Evolutionary conservation across 2,329 filamentous ascomycete species (phyloP).

Genomic region (Fusarium continuum): DNA sequence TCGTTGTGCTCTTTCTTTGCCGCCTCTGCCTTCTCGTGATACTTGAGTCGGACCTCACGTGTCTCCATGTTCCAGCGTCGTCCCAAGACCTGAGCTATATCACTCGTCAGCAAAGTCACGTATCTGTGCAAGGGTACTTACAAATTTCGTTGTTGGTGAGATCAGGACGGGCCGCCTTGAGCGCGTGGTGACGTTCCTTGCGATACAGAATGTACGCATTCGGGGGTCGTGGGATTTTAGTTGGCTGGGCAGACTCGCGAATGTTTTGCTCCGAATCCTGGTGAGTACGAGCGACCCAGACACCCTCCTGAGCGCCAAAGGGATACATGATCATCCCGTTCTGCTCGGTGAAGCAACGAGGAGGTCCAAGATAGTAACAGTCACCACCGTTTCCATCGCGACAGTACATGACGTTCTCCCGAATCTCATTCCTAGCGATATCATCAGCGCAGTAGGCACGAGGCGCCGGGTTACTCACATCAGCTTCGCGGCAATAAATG

Average conservation of each 20-base stretch:
- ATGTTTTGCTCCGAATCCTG: not conserved
- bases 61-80: slow-evolving; percentile 50
- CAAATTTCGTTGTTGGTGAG: slow-evolving; percentile 56
- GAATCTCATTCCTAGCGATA: slow-evolving; percentile 19
- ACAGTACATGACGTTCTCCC: slow-evolving; percentile 40
- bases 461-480: too few relatives aligned
- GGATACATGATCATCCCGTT: slow-evolving; percentile 33
- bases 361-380: slow-evolving; percentile 42
- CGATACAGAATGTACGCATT: slow-evolving; percentile 57
- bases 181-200: slow-evolving; percentile 49
- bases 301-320: slow-evolving; percentile 24
- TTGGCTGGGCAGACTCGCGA: not conserved
- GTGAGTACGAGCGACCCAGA: slow-evolving; percentile 36
- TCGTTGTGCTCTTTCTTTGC: slow-evolving; percentile 46
- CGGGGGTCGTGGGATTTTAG: slow-evolving; percentile 50
- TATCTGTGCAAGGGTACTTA: too few relatives aligned
- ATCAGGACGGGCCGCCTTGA: slow-evolving; percentile 48
- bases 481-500: too few relatives aligned
- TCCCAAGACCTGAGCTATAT: slow-evolving; percentile 52
- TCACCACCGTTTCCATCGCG: slow-evolving; percentile 41
- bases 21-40: slow-evolving; percentile 43
- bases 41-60: slow-evolving; percentile 46
- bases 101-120: not conserved
- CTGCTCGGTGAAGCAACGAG: slow-evolving; percentile 37
- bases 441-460: slow-evolving; percentile 1